Evolutionary conservation across 2,329 filamentous ascomycete genomes (phyloP), one percentile per base, ranked within the genome.

Genomic region (Diplocarpon mali): DNA sequence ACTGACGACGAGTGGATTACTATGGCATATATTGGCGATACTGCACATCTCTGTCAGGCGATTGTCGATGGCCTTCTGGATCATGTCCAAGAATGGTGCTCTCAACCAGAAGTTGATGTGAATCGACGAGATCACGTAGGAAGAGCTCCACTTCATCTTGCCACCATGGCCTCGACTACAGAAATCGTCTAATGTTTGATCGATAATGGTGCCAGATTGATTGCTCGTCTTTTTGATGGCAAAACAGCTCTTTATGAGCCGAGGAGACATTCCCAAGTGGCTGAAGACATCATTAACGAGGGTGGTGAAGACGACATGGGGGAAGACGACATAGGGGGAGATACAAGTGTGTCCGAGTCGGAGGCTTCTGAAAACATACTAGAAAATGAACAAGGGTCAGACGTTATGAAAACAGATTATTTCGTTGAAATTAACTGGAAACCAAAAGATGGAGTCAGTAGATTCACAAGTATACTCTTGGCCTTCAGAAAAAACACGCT

Each of bases 1-100:
- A 89, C 83, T 0, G 79, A 86, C 35, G 73, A 85, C 40, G 85
- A 92, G 58, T 93, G 86, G 85, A 92, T 86, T 0, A 84, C 89
- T 52, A 92, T 93, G 85, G 85, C 86, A 0, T 94, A 93, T 53
- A 73, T 93, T 30, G 84, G 85, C 10, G 85, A 88, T 53, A 89
- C 85, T 1, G 78, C 77, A 31, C 70, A 75, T 13, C 70, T 94
- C 2, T 93, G 85, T 57, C 82, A 88, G 57, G 86, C 84, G 1
- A 93, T 94, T 46, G 77, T 89, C 3, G 79, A 88, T 53, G 69
- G 73, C 1, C 80, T 93, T 60, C 54, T 82, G 2, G 78, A 85
- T 31, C 73, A 77, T 50, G 82, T 93, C 2, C 63, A 76, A 53
- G 75, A 79, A 52, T 93, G 85, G 80, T 69, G 78, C 17, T 65